Conservation (phyloP, 768 basidiomycete genomes). For the Hericium alpestre region DNA sequence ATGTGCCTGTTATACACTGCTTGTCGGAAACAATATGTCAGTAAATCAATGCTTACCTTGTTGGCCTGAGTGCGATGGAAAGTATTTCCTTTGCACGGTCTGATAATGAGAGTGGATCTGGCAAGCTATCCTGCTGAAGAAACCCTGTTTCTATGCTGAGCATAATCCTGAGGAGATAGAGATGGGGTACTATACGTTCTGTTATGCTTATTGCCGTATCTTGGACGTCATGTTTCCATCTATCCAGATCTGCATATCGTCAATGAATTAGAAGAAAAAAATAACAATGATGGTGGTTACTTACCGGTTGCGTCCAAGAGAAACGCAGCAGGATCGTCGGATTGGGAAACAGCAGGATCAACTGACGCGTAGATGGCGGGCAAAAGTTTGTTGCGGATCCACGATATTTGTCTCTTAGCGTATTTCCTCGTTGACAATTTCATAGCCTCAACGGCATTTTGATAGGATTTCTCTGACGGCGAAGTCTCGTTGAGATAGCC, state of each 20-base stretch:
- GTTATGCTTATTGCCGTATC: slow-evolving; percentile 38
- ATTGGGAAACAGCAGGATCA: slow-evolving; percentile 16
- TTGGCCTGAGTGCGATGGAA: slow-evolving; percentile 30
- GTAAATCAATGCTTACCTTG: slow-evolving; percentile 27
- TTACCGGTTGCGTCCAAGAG: slow-evolving; percentile 62
- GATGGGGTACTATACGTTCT: slow-evolving; percentile 23
- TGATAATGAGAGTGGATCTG: slow-evolving; percentile 49
- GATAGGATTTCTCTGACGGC: slow-evolving; percentile 28
- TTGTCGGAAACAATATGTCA: background rate
- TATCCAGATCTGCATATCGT: slow-evolving; percentile 35
- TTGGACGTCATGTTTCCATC: slow-evolving; percentile 50
- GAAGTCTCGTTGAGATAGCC: slow-evolving; percentile 42
- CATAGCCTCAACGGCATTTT: slow-evolving; percentile 61
- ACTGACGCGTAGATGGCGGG: slow-evolving; percentile 54
- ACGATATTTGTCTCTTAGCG: slow-evolving; percentile 81
- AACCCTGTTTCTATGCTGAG: slow-evolving; percentile 1
- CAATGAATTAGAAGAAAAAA: slow-evolving; percentile 3
- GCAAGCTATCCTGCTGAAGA: slow-evolving; percentile 27
- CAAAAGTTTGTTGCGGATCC: slow-evolving; percentile 85
- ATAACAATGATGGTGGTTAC: slow-evolving; percentile 8
- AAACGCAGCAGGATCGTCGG: slow-evolving; percentile 31
- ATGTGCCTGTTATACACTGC: background rate
- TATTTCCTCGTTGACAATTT: slow-evolving; percentile 85
- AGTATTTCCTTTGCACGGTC: slow-evolving; percentile 44
- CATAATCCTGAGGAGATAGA: background rate